Conservation (phyloP, 1,139 yeast species). For the Lodderomyces orthopsilosis region DNA sequence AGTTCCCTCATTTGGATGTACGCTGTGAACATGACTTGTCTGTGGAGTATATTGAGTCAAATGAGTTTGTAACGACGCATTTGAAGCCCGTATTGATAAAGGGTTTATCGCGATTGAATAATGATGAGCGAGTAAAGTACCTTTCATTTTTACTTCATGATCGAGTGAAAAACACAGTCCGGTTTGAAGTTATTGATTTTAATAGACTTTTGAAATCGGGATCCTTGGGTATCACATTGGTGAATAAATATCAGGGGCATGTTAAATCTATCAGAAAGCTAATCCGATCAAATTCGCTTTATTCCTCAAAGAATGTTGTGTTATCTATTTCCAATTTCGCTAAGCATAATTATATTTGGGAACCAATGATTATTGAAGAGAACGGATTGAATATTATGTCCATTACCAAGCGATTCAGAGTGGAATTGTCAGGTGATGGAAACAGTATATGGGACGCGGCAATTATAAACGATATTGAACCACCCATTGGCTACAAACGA, state of each 20-base stretch:
- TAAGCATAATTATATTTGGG: slow-evolving; percentile 67
- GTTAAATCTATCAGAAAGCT: slow-evolving; percentile 71
- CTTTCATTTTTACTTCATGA: slow-evolving; percentile 38
- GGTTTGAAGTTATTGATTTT: slow-evolving; percentile 26
- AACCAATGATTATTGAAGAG: slow-evolving; percentile 35
- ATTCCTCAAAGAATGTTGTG: slow-evolving; percentile 25
- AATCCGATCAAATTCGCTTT: slow-evolving; percentile 50
- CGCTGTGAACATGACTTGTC: slow-evolving; percentile 6
- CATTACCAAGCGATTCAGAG: slow-evolving; percentile 34
- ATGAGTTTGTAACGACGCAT: slow-evolving; percentile 16
- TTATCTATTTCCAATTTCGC: slow-evolving; percentile 43
- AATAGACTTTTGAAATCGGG: slow-evolving; percentile 11
- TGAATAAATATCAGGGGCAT: slow-evolving; percentile 75
- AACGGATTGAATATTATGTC: slow-evolving; percentile 21
- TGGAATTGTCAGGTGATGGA: slow-evolving; percentile 20
- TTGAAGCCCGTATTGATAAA: slow-evolving; percentile 27
- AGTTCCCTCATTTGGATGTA: slow-evolving; percentile 16
- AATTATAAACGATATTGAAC: slow-evolving; percentile 32
- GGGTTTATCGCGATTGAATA: slow-evolving; percentile 18
- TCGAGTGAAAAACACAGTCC: slow-evolving; percentile 34
- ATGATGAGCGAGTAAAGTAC: slow-evolving; percentile 11
- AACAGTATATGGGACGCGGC: slow-evolving; percentile 29
- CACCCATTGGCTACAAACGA: slow-evolving; percentile 17
- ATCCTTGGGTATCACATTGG: slow-evolving; percentile 13
- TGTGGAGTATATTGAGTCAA: slow-evolving; percentile 11